A percentile compares a stretch with the other conserved stretches of the same genome.
Evolutionary conservation across 495 filamentous ascomycete species (phyloP).

Genomic region (Podospora pseudopauciseta): DNA sequence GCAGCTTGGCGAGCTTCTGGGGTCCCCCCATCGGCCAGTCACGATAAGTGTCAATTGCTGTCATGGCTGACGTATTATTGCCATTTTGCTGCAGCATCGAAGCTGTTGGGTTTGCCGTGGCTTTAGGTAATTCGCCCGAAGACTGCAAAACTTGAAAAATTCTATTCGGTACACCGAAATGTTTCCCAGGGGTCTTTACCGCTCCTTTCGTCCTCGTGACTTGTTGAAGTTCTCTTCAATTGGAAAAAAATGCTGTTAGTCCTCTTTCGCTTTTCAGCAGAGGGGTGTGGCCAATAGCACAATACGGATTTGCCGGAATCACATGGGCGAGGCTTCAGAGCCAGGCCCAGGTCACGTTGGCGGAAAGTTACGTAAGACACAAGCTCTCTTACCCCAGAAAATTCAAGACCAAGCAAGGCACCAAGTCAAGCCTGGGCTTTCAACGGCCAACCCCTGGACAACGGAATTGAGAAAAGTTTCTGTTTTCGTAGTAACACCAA

Average conservation of each 20-base stretch:
- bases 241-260: constrained; percentile 10
- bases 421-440: constrained; percentile 6
- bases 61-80: constrained; percentile 6
- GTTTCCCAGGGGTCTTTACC: constrained; percentile 12
- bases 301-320: constrained; percentile 19
- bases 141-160: background rate
- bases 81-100: constrained; percentile 11
- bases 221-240: background rate
- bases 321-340: constrained; percentile 19
- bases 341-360: constrained; percentile 19
- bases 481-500: background rate
- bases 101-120: background rate
- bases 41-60: constrained; percentile 4
- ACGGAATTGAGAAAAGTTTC: background rate
- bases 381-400: constrained; percentile 10
- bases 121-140: background rate
- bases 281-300: constrained; percentile 17
- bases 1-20: constrained; percentile 2
- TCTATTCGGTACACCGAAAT: too few relatives aligned
- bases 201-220: constrained; percentile 21
- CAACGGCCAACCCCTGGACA: constrained; percentile 11
- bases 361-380: constrained; percentile 29
- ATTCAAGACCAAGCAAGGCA: background rate
- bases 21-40: background rate
- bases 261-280: constrained; percentile 6